Percentiles rank a stretch among this genome's conserved stretches.
Evolutionary conservation across 2,329 filamentous ascomycete genomes (phyloP).

Genomic region (Diaporthe sp.): DNA sequence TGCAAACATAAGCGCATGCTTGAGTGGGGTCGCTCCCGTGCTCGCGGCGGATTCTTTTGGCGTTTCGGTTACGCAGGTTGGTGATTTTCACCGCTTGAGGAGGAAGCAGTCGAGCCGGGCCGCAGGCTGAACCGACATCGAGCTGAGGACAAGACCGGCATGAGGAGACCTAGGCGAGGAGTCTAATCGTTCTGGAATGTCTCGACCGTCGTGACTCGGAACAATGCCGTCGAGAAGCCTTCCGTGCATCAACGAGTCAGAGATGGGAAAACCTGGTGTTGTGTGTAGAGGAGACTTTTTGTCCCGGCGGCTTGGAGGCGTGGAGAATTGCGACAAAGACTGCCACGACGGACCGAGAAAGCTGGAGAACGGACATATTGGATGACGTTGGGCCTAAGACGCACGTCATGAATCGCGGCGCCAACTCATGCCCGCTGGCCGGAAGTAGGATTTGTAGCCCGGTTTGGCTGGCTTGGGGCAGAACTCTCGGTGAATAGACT

Average conservation of each 20-base stretch:
- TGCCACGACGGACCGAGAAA: neutral
- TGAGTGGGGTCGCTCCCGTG: neutral
- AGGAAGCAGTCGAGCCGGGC: neutral
- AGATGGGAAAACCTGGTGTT: neutral
- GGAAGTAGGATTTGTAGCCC: neutral
- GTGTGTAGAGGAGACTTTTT: neutral
- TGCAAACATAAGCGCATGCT: neutral
- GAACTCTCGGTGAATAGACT: slow-evolving; percentile 24
- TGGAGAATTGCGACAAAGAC: neutral
- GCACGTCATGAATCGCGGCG: slow-evolving; percentile 21
- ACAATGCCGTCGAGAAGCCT: neutral
- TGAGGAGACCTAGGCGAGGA: neutral
- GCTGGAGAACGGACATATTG: neutral
- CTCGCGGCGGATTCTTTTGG: neutral
- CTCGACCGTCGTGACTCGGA: neutral
- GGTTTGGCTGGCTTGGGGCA: neutral
- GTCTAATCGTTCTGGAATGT: neutral
- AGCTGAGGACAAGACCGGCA: neutral
- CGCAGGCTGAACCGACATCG: neutral
- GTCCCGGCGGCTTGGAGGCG: neutral
- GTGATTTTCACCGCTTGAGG: neutral
- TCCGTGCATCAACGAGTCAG: neutral
- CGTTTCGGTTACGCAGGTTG: neutral
- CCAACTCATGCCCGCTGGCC: neutral
- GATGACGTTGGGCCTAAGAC: neutral